Evolutionary conservation across 331 rosid genomes (phyloP), one percentile per base, ranked within the genome.

Genomic region (Cydonia oblonga): DNA sequence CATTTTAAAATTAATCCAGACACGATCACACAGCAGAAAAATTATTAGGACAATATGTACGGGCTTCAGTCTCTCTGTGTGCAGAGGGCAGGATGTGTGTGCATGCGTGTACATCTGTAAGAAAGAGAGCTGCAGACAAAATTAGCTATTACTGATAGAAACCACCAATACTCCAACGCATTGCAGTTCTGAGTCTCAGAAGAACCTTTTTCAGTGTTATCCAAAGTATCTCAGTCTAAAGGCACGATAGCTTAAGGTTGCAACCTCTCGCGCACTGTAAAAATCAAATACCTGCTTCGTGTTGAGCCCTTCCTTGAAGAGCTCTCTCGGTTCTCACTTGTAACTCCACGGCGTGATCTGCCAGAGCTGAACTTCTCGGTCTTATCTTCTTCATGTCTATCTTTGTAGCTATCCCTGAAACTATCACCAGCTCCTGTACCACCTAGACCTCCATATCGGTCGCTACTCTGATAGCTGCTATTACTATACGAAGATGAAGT

Each of bases 401-500:
- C 89, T 73, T 71, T 75, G 60, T 79, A 84, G 81, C 81, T 85
- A 72, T 89, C 96, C 59, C 72, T 64, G 84, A 81, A 89, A 71
- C 75, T 76, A 64, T 84, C 95, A 42, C 83, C 82, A 66, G 82
- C 81, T 68, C 74, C 80, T 42, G 81, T 65, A 75, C 89, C 86
- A 72, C 79, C 65, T 58, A 76, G 75, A 35, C 97, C 90, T 79
- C 91, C 92, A 84, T 89, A 87, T 62, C 83, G 83, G 68, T 75
- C 84, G 66, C 86, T 82, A 81, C 96, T 89, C 75, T 85, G 87
- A 73, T 75, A 86, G 85, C 85, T 78, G 70, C 88, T 77, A 66
- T 89, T 74, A 81, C 96, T 71, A 54, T 63, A 78, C 0, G 96
- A 81, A 38, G 93, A 63, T 61, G 93, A 64, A 64, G 96, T 80